Conservation (phyloP, 306 rosid species). For the Oemleria cerasiformis region DNA sequence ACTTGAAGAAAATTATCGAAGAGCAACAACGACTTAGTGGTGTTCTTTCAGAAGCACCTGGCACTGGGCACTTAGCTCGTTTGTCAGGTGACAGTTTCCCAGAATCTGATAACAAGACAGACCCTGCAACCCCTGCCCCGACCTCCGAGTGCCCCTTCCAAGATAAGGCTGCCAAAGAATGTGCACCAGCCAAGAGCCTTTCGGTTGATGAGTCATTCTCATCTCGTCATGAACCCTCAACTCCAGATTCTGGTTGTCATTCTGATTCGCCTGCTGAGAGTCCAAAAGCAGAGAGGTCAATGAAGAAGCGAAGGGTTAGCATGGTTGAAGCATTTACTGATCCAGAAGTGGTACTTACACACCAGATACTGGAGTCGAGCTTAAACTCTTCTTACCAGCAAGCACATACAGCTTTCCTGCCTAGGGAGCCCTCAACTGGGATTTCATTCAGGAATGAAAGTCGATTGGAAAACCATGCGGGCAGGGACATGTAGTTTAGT, state of each 20-base stretch:
- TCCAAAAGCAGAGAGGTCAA: constrained; percentile 53
- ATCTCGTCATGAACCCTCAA: constrained; percentile 73
- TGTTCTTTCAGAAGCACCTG: constrained; percentile 68
- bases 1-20: constrained; percentile 96
- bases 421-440: constrained; percentile 49
- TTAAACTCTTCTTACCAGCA: constrained; percentile 59
- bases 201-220: constrained; percentile 81
- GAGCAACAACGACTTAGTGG: constrained; percentile 93
- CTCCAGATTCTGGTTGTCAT: constrained; percentile 88
- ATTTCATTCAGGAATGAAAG: constrained; percentile 39
- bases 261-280: constrained; percentile 61
- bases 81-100: constrained; percentile 44
- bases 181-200: constrained; percentile 61
- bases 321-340: constrained; percentile 46
- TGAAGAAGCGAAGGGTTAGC: constrained; percentile 56
- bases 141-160: constrained; percentile 57
- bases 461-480: constrained; percentile 46
- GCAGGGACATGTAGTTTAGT: constrained; percentile 41
- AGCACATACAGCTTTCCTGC: constrained; percentile 39
- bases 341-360: constrained; percentile 63
- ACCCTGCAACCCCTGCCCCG: constrained; percentile 90
- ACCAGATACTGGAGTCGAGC: constrained; percentile 92
- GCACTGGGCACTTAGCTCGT: constrained; percentile 35
- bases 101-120: constrained; percentile 63
- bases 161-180: constrained; percentile 70